Base-by-base conservation (phyloP, 2,329 filamentous ascomycete species). In the Ambrosiella beaveri region DNA sequence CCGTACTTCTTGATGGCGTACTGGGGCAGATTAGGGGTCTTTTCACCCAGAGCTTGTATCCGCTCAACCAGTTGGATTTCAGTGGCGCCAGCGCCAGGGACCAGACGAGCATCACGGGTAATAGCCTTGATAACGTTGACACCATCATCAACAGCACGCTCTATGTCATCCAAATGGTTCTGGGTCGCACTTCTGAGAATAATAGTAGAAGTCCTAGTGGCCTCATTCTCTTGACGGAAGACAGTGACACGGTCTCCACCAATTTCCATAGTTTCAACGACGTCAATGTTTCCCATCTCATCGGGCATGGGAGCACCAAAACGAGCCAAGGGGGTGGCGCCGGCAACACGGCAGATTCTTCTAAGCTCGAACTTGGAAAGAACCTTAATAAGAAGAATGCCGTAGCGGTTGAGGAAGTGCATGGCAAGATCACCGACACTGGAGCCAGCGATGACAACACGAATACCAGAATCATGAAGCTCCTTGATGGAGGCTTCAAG, bases 71-170 rank as follows among this genome's bases (percentile, higher is more conserved):
- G 80, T 73, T 96, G 88, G 70, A 94, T 84, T 72, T 98, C 93
- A 62, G 91, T 88, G 53, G 93, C 91, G 66, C 93, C 94, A 37
- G 93, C 93, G 63, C 93, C 93, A 41, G 93, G 89, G 0, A 98
- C 90, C 60, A 98, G 78, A 63, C 90, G 81, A 6, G 91, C 76
- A 68, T 98, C 94, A 69, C 87, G 87, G 62, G 93, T 97, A 69
- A 98, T 94, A 63, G 93, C 93, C 76, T 98, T 98, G 70, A 98
- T 86, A 56, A 95, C 94, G 68, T 97, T 98, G 70, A 98, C 93
- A 63, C 93, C 93, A 65, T 98, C 93, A 66, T 98, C 93, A 59
- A 98, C 90, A 55, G 93, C 93, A 63, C 93, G 85, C 77, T 98
- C 93, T 40, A 98, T 80, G 65, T 98, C 93, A 67, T 98, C 93